These are phyloP conservation scores for Wickerhamiella infanticola DNA, from an alignment of 1,139 yeast species.

Conservation along the genomic window DNA sequence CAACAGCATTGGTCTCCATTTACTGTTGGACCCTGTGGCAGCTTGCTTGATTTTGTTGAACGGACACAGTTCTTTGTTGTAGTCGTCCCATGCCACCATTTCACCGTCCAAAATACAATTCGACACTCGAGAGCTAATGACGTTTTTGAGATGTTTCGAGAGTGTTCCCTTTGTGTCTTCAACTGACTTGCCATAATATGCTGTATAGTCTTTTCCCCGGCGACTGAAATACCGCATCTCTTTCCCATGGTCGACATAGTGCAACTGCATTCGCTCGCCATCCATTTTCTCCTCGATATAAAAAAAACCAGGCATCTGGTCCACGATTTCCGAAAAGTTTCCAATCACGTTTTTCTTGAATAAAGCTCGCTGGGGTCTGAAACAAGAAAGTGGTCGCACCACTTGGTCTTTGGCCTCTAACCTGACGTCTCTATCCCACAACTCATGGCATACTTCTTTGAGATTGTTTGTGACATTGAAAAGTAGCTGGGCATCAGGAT, in stretches of 20 bases:
- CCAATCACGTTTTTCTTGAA: slow-evolving; percentile 17
- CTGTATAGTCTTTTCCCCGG: slow-evolving; percentile 56
- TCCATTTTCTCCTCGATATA: slow-evolving; percentile 84
- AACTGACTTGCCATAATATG: slow-evolving; percentile 51
- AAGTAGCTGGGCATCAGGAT: slow-evolving; percentile 59
- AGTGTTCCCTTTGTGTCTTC: slow-evolving; percentile 39
- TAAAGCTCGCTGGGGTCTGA: slow-evolving; percentile 31
- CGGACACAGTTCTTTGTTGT: slow-evolving; percentile 45
- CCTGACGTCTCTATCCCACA: slow-evolving; percentile 35
- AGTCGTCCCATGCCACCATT: slow-evolving; percentile 75
- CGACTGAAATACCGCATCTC: slow-evolving; percentile 50
- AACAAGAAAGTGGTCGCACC: slow-evolving; percentile 18
- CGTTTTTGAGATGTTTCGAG: slow-evolving; percentile 37
- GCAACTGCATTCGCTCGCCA: slow-evolving; percentile 78
- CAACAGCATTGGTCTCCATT: slow-evolving; percentile 42
- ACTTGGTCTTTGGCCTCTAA: slow-evolving; percentile 30
- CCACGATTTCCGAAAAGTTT: slow-evolving; percentile 11
- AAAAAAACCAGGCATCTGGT: slow-evolving; percentile 35
- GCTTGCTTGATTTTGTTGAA: slow-evolving; percentile 66
- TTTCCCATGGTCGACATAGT: slow-evolving; percentile 31
- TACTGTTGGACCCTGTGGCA: slow-evolving; percentile 29
- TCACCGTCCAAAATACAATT: slow-evolving; percentile 69
- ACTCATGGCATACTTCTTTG: slow-evolving; percentile 42
- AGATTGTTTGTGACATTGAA: slow-evolving; percentile 55
- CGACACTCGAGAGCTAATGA: slow-evolving; percentile 31